Base-by-base conservation (phyloP, 2,329 filamentous ascomycete species). In the Microsporum audouinii region DNA sequence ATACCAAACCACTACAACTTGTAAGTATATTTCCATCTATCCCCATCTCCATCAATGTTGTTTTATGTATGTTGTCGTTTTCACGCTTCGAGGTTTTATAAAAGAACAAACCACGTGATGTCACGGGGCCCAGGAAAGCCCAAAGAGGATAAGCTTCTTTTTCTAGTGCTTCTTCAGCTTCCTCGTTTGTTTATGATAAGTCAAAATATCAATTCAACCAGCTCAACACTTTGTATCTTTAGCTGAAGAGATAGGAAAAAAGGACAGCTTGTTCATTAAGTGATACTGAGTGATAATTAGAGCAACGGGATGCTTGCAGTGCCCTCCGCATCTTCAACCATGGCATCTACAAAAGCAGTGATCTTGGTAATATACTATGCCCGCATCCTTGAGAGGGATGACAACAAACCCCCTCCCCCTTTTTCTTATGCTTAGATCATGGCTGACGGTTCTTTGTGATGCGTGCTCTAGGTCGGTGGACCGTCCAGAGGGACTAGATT, bases 401-500 rank as follows among this genome's bases (percentile, higher is more conserved):
- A n/a, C 33, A 34, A 7, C 33, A 36, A 41, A 59, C 49, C 47
- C 60, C 12, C 57, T 17, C 41, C 31, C 31, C 29, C 41, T 49
- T 36, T 51, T 23, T 23, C 17, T 23, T 51, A 8, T 43, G n/a
- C 29, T 41, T 17, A n/a, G 39, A 59, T 23, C 27, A 36, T 17
- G 12, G 17, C 39, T 59, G 31, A 47, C 10, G 17, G 3, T 6
- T 33, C 12, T 49, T 7, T 27, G 23, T 29, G 14, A 43, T 2
- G 7, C 43, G 29, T 64, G 31, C 10, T 68, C 60, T 63, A 96
- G 91, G 92, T 97, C 71, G 92, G 92, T 67, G 92, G 94, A 63
- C 91, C 94, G 61, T 96, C 91, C 62, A 85, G 94, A 81, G 94
- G 94, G 73, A 99, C 94, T 65, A 85, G 94, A 67, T 97, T 97